Conservation (phyloP, 2,329 filamentous ascomycete genomes). For the Tympanopsis confertula region DNA sequence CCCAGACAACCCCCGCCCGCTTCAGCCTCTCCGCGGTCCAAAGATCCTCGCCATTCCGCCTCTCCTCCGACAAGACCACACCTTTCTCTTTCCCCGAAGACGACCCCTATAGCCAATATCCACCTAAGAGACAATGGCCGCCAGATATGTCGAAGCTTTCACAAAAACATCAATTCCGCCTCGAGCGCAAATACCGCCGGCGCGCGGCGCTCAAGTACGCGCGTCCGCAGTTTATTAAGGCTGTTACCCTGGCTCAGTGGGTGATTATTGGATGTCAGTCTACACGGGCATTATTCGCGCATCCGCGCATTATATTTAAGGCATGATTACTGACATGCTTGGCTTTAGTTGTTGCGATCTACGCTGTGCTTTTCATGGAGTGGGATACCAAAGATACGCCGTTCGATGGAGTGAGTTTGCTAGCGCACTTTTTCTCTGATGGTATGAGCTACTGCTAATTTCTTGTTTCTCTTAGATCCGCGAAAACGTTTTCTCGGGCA, state of each 20-base stretch:
- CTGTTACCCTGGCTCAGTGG: slow-evolving; percentile 44
- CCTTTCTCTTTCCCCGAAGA: slow-evolving; percentile 7
- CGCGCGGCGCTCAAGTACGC: slow-evolving; percentile 48
- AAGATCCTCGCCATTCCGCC: slow-evolving; percentile 1
- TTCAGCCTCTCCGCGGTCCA: too few relatives aligned
- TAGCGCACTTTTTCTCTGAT: neutral
- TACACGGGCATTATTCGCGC: neutral
- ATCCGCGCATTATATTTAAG: neutral
- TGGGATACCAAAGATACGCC: slow-evolving; percentile 26
- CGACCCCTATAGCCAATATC: slow-evolving; percentile 28
- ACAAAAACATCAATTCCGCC: slow-evolving; percentile 54
- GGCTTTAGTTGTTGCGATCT: slow-evolving; percentile 23
- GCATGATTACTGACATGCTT: neutral
- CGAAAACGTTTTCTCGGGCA: slow-evolving; percentile 15
- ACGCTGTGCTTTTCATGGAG: slow-evolving; percentile 28
- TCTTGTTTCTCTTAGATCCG: slow-evolving; percentile 9
- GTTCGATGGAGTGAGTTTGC: slow-evolving; percentile 21
- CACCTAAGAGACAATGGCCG: slow-evolving; percentile 50
- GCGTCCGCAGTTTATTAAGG: slow-evolving; percentile 44
- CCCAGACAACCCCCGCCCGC: too few relatives aligned
- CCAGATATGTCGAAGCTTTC: slow-evolving; percentile 51
- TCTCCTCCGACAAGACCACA: neutral
- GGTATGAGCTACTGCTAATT: neutral
- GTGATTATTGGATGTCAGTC: slow-evolving; percentile 33
- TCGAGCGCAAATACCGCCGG: slow-evolving; percentile 53